Conservation (phyloP, 192 early-diverging fungal species). For the Haplosporangium gracile region DNA sequence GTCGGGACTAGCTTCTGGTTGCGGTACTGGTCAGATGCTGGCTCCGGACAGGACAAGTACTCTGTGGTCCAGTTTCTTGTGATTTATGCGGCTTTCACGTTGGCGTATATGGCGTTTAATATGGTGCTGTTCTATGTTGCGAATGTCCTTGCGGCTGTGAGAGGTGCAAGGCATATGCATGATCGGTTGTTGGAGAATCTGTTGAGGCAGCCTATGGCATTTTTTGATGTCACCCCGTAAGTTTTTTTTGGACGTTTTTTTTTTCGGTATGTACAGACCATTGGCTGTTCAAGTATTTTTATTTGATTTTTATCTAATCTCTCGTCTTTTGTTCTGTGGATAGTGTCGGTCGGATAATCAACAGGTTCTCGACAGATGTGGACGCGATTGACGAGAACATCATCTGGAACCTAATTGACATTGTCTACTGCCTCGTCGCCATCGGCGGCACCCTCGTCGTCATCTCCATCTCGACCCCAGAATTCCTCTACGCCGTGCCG, state of each 20-base stretch:
- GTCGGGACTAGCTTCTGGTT: conserved; percentile 36
- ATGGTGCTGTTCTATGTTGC: conserved; percentile 38
- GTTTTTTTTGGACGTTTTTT: no score
- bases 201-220: conserved; percentile 38
- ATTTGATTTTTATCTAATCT: conserved; percentile 17
- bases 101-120: conserved; percentile 35
- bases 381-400: conserved; percentile 83
- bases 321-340: background rate
- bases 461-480: conserved; percentile 58
- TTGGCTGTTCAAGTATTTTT: background rate
- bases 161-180: conserved; percentile 45
- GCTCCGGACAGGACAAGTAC: conserved; percentile 21
- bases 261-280: background rate
- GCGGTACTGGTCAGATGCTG: conserved; percentile 26
- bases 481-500: conserved; percentile 59
- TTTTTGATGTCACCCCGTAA: conserved; percentile 51
- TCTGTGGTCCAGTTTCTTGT: conserved; percentile 30
- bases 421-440: conserved; percentile 52
- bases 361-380: conserved; percentile 92
- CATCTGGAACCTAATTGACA: conserved; percentile 64
- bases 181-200: conserved; percentile 48
- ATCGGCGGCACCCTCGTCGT: conserved; percentile 57
- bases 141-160: conserved; percentile 36
- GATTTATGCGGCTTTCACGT: conserved; percentile 22
- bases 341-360: conserved; percentile 87